Evolutionary conservation across 176 grass and related monocot genomes (phyloP).

Genomic region (Avena atlantica): DNA sequence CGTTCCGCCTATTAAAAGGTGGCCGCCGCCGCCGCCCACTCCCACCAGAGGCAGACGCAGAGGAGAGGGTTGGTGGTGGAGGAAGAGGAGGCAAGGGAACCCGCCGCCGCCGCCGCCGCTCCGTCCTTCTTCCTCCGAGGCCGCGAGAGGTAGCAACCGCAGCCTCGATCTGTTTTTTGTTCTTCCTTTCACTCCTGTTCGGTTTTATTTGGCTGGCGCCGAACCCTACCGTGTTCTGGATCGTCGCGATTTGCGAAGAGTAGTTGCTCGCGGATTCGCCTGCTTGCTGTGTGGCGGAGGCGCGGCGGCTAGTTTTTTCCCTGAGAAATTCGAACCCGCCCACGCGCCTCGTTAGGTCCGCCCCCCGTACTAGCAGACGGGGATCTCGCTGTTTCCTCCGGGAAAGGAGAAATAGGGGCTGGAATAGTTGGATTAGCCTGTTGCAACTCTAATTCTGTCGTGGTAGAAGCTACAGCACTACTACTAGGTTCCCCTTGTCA

Average conservation of each 20-base stretch:
- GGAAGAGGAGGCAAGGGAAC: background rate
- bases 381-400: background rate
- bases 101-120: background rate
- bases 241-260: too few species aligned
- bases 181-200: background rate
- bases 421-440: background rate
- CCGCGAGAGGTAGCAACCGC: conserved; percentile 8
- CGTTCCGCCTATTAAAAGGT: conserved; percentile 44
- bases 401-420: background rate
- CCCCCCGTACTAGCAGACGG: background rate
- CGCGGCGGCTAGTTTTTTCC: too few species aligned
- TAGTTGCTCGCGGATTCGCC: too few species aligned
- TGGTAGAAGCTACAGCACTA: background rate
- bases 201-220: background rate
- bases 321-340: too few species aligned
- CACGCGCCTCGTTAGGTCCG: conserved; percentile 8
- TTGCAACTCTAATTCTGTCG: background rate
- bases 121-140: background rate
- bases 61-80: background rate
- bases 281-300: too few species aligned
- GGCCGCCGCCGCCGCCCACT: conserved; percentile 46
- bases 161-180: background rate
- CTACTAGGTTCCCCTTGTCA: background rate
- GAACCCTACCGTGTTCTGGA: background rate
- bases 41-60: background rate